Evolutionary conservation across 2,329 filamentous ascomycete species (phyloP).

Genomic region (Microthyrium microscopicum): DNA sequence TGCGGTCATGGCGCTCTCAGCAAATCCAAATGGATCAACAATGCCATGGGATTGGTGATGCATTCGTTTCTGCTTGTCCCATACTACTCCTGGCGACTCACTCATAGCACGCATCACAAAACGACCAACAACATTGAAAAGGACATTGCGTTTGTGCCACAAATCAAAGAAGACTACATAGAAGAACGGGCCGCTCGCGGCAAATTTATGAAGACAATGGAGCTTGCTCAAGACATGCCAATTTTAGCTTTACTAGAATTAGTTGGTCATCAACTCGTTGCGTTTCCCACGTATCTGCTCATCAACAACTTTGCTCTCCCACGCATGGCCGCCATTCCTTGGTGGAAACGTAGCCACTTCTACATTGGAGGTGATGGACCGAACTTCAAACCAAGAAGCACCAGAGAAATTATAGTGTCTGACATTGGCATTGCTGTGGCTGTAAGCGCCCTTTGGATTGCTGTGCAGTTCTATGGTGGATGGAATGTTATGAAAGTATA

Average conservation of each 20-base stretch:
- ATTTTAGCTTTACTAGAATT: slow-evolving; percentile 37
- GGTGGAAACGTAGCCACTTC: slow-evolving; percentile 31
- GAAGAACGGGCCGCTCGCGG: too few relatives aligned
- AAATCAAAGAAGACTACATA: slow-evolving; percentile 8
- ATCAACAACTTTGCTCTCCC: slow-evolving; percentile 27
- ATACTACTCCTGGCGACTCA: slow-evolving; percentile 59
- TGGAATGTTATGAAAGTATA: slow-evolving; percentile 44
- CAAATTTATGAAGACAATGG: slow-evolving; percentile 18
- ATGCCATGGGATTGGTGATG: slow-evolving; percentile 44
- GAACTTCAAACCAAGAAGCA: slow-evolving; percentile 43
- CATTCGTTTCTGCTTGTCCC: slow-evolving; percentile 52
- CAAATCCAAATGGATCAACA: slow-evolving; percentile 38
- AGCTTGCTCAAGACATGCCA: slow-evolving; percentile 42
- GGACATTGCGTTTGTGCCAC: slow-evolving; percentile 31
- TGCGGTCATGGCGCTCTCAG: slow-evolving; percentile 55
- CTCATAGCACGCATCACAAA: slow-evolving; percentile 52
- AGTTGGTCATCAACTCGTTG: slow-evolving; percentile 45
- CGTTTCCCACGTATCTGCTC: slow-evolving; percentile 48
- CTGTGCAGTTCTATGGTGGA: slow-evolving; percentile 35
- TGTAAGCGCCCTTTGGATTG: slow-evolving; percentile 33
- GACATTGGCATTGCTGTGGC: slow-evolving; percentile 43
- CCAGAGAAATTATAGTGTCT: slow-evolving; percentile 38
- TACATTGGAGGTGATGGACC: slow-evolving; percentile 43
- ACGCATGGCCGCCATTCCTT: not conserved
- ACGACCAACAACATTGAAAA: slow-evolving; percentile 51